Conservation (phyloP, 148 eudicot species). For the Camellia lanceoleosa region DNA sequence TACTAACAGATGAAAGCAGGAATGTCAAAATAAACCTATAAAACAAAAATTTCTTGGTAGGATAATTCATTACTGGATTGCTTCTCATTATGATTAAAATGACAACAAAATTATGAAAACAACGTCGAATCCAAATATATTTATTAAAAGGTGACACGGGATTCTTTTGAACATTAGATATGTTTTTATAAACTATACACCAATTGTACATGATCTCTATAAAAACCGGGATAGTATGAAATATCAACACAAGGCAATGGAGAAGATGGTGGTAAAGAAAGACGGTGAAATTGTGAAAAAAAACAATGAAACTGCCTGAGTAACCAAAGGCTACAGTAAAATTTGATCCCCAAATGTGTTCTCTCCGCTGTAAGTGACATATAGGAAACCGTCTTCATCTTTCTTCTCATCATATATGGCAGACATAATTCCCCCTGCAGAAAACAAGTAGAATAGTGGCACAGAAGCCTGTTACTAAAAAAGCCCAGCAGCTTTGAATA, state of each 20-base stretch:
- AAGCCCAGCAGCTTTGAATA: neutral
- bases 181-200: neutral
- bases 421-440: constrained; percentile 62
- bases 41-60: neutral
- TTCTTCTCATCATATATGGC: constrained; percentile 66
- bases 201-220: neutral
- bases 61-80: neutral
- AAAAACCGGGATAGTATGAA: neutral
- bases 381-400: constrained; percentile 74
- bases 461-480: neutral
- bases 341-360: constrained; percentile 53
- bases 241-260: neutral
- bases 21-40: too few relatives aligned
- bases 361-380: constrained; percentile 73
- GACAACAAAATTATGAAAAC: neutral
- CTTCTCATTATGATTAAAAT: neutral
- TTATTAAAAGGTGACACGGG: neutral
- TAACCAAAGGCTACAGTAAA: neutral
- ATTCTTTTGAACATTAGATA: neutral
- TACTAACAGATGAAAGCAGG: too few relatives aligned
- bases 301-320: neutral
- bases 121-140: neutral
- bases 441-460: neutral
- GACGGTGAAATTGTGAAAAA: neutral
- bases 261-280: neutral